A percentile compares a stretch with the other conserved stretches of the same genome.
Evolutionary conservation across 2,329 filamentous ascomycete genomes (phyloP).

Genomic region (Clonostachys rhizophaga): DNA sequence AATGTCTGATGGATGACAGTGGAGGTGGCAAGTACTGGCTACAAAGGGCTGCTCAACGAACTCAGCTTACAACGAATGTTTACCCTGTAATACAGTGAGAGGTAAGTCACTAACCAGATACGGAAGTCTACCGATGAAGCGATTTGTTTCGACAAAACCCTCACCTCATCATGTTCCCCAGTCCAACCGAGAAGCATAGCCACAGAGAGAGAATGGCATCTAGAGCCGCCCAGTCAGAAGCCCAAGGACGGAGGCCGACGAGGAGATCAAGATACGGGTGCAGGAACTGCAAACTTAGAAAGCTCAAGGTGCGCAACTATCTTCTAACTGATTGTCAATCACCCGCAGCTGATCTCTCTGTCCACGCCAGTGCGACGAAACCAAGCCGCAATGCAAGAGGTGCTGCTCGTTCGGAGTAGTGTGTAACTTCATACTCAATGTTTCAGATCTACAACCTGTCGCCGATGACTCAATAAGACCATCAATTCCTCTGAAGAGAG

Average conservation of each 20-base stretch:
- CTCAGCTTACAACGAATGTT: no score
- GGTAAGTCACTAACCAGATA: no score
- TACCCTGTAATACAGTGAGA: no score
- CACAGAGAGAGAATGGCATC: no score
- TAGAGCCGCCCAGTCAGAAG: no score
- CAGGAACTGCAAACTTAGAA: constrained; percentile 45
- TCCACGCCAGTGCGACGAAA: constrained; percentile 36
- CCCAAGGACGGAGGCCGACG: background rate
- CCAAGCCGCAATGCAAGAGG: constrained; percentile 32
- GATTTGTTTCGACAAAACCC: no score
- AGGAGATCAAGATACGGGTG: constrained; percentile 39
- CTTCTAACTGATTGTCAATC: background rate
- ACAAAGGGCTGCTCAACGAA: no score
- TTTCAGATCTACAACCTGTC: constrained; percentile 29
- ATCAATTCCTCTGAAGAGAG: constrained; percentile 8
- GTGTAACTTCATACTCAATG: constrained; percentile 32
- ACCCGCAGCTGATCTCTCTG: background rate
- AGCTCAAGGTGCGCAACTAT: constrained; percentile 32
- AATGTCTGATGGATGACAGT: no score
- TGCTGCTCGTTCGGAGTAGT: constrained; percentile 36
- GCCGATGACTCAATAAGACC: constrained; percentile 11
- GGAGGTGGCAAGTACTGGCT: no score
- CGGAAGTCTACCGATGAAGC: no score
- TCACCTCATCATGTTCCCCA: no score
- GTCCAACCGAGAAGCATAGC: no score